Base-by-base conservation (phyloP, 441 rosid species). In the Syzygium malaccense region DNA sequence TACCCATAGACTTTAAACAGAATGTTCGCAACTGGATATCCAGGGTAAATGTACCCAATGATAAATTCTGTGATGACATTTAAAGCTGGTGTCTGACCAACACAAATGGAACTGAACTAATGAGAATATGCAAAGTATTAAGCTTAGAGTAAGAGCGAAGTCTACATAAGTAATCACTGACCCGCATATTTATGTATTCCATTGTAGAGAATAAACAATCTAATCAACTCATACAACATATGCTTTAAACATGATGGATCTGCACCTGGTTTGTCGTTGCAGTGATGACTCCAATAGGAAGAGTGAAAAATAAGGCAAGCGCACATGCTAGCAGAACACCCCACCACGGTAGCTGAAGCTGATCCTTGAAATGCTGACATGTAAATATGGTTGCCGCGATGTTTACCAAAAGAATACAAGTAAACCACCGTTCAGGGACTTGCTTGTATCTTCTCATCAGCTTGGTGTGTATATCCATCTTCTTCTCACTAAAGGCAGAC, bases 301-400 rank as follows among this genome's bases (percentile, higher is more conserved):
- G n/a, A n/a, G n/a, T n/a, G n/a, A n/a, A n/a, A n/a, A n/a, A n/a
- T n/a, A n/a, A n/a, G n/a, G n/a, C n/a, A n/a, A n/a, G n/a, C n/a
- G n/a, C n/a, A n/a, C n/a, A n/a, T n/a, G n/a, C n/a, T n/a, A 95
- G 91, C 87, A 94, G 49, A 85, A 94, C 87, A 62, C 94, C 96
- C 96, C 96, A 95, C 94, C 93, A 93, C 0, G 94, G 95, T 86
- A 94, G 90, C 84, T 95, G 96, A 87, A 95, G 95, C 87, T 94
- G 94, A 84, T 91, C 90, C n/a, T 60, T 90, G 91, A 91, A 92
- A 85, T 93, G 93, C 84, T 94, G 91, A 30, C 94, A 93, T 23
- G 90, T 86, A 64, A 89, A 92, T 54, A 94, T 62, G 9, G 94
- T 89, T 32, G 91, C 90, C 54, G 68, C 92, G 86, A 95, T 89